phyloP scores from a whole-genome alignment of 768 basidiomycete genomes.

The Mycena galericulata region DNA sequence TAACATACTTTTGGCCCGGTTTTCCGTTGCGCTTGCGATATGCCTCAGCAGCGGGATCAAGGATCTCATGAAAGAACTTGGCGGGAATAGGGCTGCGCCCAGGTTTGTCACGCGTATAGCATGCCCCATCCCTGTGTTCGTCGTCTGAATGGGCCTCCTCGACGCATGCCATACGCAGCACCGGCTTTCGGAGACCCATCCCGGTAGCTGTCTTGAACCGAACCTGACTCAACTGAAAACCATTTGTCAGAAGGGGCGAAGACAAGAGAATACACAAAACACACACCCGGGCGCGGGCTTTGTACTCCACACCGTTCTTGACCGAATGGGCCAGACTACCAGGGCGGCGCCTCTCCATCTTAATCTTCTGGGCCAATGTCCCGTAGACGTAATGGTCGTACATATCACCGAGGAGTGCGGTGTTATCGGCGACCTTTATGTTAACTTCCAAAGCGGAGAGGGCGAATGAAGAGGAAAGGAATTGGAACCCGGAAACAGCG shows the following conservation, averaged over 20 bases:
- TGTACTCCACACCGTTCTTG: not conserved
- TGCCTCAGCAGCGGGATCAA: not conserved
- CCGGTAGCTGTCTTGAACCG: not conserved
- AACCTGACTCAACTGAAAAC: not conserved
- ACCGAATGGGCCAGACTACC: not conserved
- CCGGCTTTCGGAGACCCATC: constrained; percentile 7
- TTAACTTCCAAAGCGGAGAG: constrained; percentile 9
- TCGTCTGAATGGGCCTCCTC: constrained; percentile 2
- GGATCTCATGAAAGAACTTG: not conserved
- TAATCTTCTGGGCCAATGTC: constrained; percentile 7
- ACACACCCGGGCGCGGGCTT: constrained; percentile 11
- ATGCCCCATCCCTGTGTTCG: constrained; percentile 1
- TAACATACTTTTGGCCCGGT: not conserved
- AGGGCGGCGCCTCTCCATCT: not conserved
- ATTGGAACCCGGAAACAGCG: constrained; percentile 6
- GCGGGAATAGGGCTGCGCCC: not conserved
- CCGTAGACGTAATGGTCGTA: constrained; percentile 16
- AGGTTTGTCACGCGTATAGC: not conserved
- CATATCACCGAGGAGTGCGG: constrained; percentile 5
- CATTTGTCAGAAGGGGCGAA: not conserved
- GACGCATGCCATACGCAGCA: not conserved
- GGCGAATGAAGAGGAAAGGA: not conserved
- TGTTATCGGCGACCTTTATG: not conserved
- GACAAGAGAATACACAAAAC: not conserved
- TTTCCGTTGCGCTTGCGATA: not conserved